Evolutionary conservation across 1,139 yeast species (phyloP).

Genomic region (Hyphopichia burtonii): DNA sequence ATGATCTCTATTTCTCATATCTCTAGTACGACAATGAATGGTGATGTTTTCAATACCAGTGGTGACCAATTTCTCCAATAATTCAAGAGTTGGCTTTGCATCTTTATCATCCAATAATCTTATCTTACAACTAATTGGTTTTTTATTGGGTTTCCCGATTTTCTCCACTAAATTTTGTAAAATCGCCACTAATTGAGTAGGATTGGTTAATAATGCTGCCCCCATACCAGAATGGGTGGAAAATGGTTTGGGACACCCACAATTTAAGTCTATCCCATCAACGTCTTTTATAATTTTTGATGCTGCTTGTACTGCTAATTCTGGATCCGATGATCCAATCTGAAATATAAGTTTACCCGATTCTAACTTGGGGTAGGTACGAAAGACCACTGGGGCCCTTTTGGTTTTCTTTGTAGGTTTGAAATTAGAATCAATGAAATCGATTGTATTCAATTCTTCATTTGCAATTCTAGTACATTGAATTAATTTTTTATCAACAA

Average conservation of each 20-base stretch:
- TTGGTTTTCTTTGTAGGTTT: constrained; percentile 19
- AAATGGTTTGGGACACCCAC: constrained; percentile 94
- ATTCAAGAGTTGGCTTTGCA: constrained; percentile 53
- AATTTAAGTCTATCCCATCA: constrained; percentile 88
- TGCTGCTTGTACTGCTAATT: constrained; percentile 86
- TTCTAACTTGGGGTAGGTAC: constrained; percentile 68
- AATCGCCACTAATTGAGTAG: constrained; percentile 72
- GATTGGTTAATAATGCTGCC: constrained; percentile 82
- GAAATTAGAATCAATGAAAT: constrained; percentile 40
- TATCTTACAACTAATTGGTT: constrained; percentile 89
- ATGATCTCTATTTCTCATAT: constrained; percentile 83
- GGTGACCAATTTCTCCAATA: constrained; percentile 62
- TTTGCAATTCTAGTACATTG: constrained; percentile 67
- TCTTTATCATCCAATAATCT: constrained; percentile 62
- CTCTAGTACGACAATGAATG: constrained; percentile 85
- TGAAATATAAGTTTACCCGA: constrained; percentile 73
- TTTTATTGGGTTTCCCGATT: constrained; percentile 73
- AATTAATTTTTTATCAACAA: constrained; percentile 79
- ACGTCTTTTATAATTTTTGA: constrained; percentile 77
- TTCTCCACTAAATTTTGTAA: constrained; percentile 64
- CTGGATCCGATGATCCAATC: constrained; percentile 83
- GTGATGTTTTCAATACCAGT: constrained; percentile 88
- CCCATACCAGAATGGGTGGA: constrained; percentile 96
- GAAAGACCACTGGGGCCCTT: constrained; percentile 57
- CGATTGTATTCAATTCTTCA: constrained; percentile 54